Evolutionary conservation across 2,329 filamentous ascomycete genomes (phyloP).

Genomic region (Cladosporium sp.): DNA sequence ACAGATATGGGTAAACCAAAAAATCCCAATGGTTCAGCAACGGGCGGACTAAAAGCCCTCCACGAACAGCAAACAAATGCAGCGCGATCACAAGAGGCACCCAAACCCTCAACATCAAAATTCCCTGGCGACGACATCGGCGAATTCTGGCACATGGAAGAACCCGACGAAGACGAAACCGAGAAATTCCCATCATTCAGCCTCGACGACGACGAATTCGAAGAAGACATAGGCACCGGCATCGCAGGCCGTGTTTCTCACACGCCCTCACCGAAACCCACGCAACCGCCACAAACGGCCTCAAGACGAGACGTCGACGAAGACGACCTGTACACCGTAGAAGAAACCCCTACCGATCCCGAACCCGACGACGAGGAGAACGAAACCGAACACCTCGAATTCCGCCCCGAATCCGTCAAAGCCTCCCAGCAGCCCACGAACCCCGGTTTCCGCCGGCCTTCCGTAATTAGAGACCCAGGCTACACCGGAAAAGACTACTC

Average conservation of each 20-base stretch:
- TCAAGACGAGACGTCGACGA: not conserved
- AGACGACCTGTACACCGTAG: not conserved
- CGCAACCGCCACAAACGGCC: not conserved
- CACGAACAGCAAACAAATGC: slow-evolving; percentile 4
- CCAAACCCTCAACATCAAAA: not conserved
- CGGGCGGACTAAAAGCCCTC: slow-evolving; percentile 2
- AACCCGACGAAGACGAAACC: slow-evolving; percentile 21
- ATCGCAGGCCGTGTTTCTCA: slow-evolving; percentile 18
- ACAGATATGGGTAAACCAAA: not conserved
- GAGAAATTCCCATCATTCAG: slow-evolving; percentile 15
- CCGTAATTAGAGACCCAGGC: slow-evolving; percentile 33
- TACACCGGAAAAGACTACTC: slow-evolving; percentile 30
- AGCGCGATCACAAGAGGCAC: not conserved
- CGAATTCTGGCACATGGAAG: slow-evolving; percentile 21
- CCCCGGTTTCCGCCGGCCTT: slow-evolving; percentile 38
- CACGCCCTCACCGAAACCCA: slow-evolving; percentile 1
- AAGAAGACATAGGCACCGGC: slow-evolving; percentile 21
- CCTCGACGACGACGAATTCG: slow-evolving; percentile 19
- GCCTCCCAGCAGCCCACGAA: slow-evolving; percentile 33
- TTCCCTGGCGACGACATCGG: slow-evolving; percentile 16
- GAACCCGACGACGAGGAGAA: slow-evolving; percentile 16
- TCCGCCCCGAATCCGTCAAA: slow-evolving; percentile 28
- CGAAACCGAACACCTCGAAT: slow-evolving; percentile 26
- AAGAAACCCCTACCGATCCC: not conserved
- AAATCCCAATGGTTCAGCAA: not conserved